A percentile compares a stretch with the other conserved stretches of the same genome.
Evolutionary conservation across 345 rosid species (phyloP).

Genomic region (Ceriops tagal): DNA sequence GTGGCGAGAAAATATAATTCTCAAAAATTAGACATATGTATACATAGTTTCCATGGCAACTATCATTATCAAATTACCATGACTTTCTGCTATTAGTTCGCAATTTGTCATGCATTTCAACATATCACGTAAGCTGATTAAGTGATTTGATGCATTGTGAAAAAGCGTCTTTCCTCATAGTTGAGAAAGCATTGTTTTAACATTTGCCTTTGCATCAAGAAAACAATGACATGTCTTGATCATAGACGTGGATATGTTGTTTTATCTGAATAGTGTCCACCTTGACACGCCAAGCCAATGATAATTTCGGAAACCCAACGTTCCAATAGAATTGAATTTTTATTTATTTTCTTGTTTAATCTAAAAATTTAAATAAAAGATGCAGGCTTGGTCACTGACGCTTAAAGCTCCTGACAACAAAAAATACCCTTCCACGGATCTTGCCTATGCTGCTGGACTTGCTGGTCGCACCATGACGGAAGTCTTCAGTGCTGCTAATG

Average conservation of each 20-base stretch:
- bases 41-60: too few species aligned
- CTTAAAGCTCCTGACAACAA: conserved; percentile 80
- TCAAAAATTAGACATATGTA: too few species aligned
- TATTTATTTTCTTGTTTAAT: neutral
- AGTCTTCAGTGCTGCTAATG: conserved; percentile 90
- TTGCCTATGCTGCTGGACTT: conserved; percentile 89
- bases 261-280: neutral
- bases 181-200: neutral
- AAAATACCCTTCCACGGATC: conserved; percentile 89
- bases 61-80: too few species aligned
- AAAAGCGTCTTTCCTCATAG: too few species aligned
- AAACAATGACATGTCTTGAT: neutral
- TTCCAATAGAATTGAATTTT: neutral
- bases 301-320: neutral
- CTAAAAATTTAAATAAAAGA: conserved; percentile 9
- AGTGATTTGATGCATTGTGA: too few species aligned
- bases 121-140: too few species aligned
- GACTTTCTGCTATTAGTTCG: too few species aligned
- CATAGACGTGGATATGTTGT: neutral
- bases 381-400: conserved; percentile 81
- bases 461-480: conserved; percentile 99
- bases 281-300: neutral
- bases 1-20: too few species aligned
- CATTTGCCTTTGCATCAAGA: neutral
- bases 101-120: too few species aligned